Evolutionary conservation across 139 green algal genomes (phyloP).

Genomic region (Auxenochlorella pyrenoidosa): DNA sequence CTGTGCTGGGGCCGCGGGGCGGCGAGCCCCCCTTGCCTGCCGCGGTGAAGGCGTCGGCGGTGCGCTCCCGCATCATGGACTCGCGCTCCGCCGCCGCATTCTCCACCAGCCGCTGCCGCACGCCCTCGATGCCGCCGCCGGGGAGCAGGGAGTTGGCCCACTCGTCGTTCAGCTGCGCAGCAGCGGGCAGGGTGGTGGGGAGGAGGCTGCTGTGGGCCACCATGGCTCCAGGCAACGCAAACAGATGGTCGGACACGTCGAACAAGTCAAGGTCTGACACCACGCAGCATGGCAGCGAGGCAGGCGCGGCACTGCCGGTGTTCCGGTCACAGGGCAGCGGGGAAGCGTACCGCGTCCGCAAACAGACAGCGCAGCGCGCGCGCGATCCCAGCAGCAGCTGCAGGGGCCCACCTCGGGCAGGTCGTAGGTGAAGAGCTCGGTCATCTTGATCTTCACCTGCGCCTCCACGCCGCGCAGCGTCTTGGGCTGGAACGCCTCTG

Average conservation of each 20-base stretch:
- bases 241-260: no score
- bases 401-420: constrained; percentile 60
- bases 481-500: constrained; percentile 37
- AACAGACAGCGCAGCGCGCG: no score
- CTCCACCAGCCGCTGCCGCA: constrained; percentile 41
- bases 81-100: constrained; percentile 9
- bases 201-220: no score
- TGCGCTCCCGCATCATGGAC: constrained; percentile 33
- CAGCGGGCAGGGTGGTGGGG: not conserved
- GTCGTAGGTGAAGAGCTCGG: constrained; percentile 63
- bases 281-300: no score
- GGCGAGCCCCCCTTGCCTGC: not conserved
- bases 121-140: constrained; percentile 16
- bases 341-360: no score
- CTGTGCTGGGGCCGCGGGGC: no score
- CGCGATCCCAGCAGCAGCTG: no score
- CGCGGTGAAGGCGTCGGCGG: constrained; percentile 47
- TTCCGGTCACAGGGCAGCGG: no score
- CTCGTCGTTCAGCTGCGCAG: constrained; percentile 48
- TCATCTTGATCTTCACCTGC: constrained; percentile 47
- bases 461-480: constrained; percentile 43
- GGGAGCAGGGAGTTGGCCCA: constrained; percentile 33
- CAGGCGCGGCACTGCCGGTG: not conserved
- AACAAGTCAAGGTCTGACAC: no score
- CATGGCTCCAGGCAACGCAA: no score